Percentiles rank a stretch among this genome's conserved stretches.
Evolutionary conservation across 768 basidiomycete genomes (phyloP).

Genomic region (Lactarius pseudohatsudake): DNA sequence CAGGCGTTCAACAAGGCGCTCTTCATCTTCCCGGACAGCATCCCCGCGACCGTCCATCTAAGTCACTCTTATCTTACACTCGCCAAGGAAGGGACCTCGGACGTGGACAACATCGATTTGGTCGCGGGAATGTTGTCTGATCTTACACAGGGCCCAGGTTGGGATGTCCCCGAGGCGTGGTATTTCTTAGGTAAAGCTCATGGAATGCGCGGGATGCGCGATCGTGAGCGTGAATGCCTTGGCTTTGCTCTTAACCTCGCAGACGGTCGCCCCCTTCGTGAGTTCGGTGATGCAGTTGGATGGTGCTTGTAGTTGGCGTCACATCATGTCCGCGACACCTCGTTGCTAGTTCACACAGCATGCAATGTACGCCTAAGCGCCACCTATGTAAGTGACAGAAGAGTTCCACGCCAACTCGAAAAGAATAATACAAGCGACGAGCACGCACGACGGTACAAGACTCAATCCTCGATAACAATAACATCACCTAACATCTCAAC

Average conservation of each 20-base stretch:
- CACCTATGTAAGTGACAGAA: conserved; percentile 5
- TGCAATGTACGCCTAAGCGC: conserved; percentile 9
- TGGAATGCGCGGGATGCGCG: conserved; percentile 68
- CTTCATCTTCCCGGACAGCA: conserved; percentile 79
- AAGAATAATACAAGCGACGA: conserved; percentile 5
- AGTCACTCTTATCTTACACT: conserved; percentile 66
- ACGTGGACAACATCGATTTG: conserved; percentile 62
- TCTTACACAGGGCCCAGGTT: conserved; percentile 75
- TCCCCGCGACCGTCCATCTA: conserved; percentile 76
- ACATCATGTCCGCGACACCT: neutral
- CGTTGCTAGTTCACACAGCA: neutral
- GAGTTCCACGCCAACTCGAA: neutral
- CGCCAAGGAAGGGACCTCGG: conserved; percentile 33
- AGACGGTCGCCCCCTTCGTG: conserved; percentile 62
- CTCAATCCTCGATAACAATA: conserved; percentile 30
- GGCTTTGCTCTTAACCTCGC: conserved; percentile 63
- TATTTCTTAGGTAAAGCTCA: conserved; percentile 85
- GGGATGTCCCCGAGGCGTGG: conserved; percentile 96
- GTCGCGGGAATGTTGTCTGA: conserved; percentile 79
- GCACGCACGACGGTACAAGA: conserved; percentile 13
- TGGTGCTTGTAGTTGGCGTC: conserved; percentile 52
- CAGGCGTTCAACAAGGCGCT: conserved; percentile 85
- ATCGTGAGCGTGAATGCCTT: conserved; percentile 73
- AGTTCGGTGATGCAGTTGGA: conserved; percentile 61
- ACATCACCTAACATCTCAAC: conserved; percentile 26